These are phyloP conservation scores for Wickerhamomyces ciferrii DNA, from an alignment of 805 yeast species.

Conservation along the genomic window DNA sequence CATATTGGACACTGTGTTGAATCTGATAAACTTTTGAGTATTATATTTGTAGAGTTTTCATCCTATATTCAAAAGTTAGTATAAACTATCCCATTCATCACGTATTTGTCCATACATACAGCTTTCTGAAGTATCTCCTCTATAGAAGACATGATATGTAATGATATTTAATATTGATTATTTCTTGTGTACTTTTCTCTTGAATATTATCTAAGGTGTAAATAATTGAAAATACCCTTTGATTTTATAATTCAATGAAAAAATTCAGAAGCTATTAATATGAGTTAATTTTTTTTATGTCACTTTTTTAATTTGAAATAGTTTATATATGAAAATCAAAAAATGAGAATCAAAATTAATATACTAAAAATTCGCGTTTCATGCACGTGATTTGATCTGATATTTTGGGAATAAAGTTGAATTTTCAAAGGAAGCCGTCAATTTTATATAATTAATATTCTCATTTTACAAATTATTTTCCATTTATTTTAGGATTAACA, in stretches of 20 bases:
- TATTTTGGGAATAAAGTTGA: not conserved
- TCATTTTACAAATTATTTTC: no score
- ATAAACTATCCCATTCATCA: no score
- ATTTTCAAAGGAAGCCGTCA: not conserved
- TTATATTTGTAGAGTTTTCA: slow-evolving; percentile 5
- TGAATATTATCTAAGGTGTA: not conserved
- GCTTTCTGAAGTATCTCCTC: not conserved
- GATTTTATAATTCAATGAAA: no score
- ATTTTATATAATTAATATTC: no score
- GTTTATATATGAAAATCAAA: not conserved
- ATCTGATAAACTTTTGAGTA: slow-evolving; percentile 20
- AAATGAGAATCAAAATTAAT: not conserved
- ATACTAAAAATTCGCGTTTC: not conserved
- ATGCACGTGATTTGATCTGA: not conserved
- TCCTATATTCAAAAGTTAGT: slow-evolving; percentile 9
- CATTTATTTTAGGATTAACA: no score
- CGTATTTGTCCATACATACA: no score
- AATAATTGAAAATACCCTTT: not conserved
- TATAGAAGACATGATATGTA: not conserved
- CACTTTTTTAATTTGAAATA: not conserved
- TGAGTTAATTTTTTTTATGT: no score
- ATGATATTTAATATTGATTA: no score
- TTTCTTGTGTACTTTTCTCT: no score
- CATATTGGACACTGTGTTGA: slow-evolving; percentile 53
- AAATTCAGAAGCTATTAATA: no score